Conservation (phyloP, 306 rosid genomes). For the Arachis stenosperma region DNA sequence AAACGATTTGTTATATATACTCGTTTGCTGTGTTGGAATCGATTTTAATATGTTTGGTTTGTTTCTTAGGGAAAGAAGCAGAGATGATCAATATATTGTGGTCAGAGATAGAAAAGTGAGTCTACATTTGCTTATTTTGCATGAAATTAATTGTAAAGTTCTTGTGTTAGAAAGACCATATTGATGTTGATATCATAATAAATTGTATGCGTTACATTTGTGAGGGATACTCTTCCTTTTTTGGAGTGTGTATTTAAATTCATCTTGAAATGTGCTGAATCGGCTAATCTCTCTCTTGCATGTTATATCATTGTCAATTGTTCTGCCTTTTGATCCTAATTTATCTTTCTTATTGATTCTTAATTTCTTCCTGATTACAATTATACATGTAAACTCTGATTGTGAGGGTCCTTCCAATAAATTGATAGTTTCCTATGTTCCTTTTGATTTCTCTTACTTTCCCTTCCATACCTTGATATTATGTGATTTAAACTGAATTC, state of each 20-base stretch:
- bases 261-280: not conserved
- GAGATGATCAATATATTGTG: constrained; percentile 47
- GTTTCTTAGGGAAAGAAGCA: constrained; percentile 53
- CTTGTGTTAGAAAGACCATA: not conserved
- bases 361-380: not conserved
- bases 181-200: not conserved
- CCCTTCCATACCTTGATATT: not conserved
- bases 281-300: constrained; percentile 10
- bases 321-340: not conserved
- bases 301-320: not conserved
- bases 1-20: not conserved
- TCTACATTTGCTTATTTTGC: not conserved
- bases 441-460: not conserved
- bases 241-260: not conserved
- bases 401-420: not conserved
- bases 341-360: not conserved
- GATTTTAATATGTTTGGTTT: constrained; percentile 5
- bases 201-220: not conserved
- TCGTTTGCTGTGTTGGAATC: not conserved
- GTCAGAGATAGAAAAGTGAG: constrained; percentile 68
- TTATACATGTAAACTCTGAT: not conserved
- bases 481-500: not conserved
- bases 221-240: not conserved
- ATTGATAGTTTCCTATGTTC: constrained; percentile 8
- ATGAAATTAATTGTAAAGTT: constrained; percentile 3